Evolutionary conservation across 192 early-diverging fungal species (phyloP), one percentile per base, ranked within the genome.

Genomic region (Backusella circina): DNA sequence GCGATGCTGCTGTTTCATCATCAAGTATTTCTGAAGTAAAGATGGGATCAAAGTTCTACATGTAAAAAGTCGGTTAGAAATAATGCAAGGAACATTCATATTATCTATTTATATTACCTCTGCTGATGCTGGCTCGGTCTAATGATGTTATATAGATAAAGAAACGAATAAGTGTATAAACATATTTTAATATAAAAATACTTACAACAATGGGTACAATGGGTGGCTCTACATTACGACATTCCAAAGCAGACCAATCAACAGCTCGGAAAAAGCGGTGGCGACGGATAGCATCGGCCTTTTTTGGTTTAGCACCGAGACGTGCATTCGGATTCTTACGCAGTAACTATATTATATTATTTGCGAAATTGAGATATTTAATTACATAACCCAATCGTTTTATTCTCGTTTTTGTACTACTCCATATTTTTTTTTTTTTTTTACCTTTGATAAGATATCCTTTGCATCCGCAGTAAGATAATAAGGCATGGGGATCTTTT

Each of bases 391-490:
- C 26, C 31, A 57, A n/a, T n/a, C n/a, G n/a, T n/a, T n/a, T n/a
- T n/a, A n/a, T n/a, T n/a, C 2, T 15, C 0, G 37, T 31, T 36
- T 36, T 70, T 44, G 12, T 54, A 3, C n/a, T 10, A 0, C 21
- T 90, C 8, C 81, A 79, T 6, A 30, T 41, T 16, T 12, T 13
- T 47, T 47, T 41, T 16, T 12, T 13, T 47, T 47, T 10, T 8
- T 71, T 64, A 87, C 86, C 83, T 92, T 93, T 21, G 82, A 88
- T 67, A 93, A 83, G 35, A 98, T 79, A 82, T 95, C 93, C 75
- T 89, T 90, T 33, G 94, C 92, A 26, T 90, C 88, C 23, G 90
- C 75, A 2, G 93, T 92, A 44, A 96, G 70, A 74, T 94, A 96
- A 39, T 89, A 88, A 8, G 96, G 96, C 74, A 92, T 88, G 13